phyloP scores from a whole-genome alignment of 495 filamentous ascomycete genomes.

The Usnea hakonensis region DNA sequence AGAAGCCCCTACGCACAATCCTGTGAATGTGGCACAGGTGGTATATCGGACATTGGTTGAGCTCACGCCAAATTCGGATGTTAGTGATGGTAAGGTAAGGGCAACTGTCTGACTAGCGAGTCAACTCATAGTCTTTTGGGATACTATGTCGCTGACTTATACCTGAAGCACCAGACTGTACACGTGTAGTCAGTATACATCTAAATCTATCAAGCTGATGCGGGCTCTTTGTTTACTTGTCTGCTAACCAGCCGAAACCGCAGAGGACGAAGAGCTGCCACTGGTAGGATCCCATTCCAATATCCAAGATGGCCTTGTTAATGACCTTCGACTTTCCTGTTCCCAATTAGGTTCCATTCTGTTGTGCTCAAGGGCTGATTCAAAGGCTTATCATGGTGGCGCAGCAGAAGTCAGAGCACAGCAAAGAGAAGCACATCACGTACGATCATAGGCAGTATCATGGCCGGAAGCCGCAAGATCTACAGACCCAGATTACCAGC shows the following conservation, averaged over 20 bases:
- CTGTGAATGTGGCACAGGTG: constrained; percentile 47
- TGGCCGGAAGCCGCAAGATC: constrained; percentile 40
- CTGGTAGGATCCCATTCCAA: constrained; percentile 81
- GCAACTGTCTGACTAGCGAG: constrained; percentile 40
- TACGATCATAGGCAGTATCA: constrained; percentile 49
- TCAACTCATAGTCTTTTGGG: not conserved
- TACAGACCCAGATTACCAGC: constrained; percentile 1
- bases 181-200: constrained; percentile 3
- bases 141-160: not conserved
- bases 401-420: not conserved
- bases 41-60: constrained; percentile 44
- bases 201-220: not conserved
- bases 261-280: constrained; percentile 76
- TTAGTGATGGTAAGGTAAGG: constrained; percentile 44
- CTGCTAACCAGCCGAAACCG: constrained; percentile 69
- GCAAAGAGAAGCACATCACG: constrained; percentile 24
- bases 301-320: constrained; percentile 58
- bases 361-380: not conserved
- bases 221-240: constrained; percentile 37
- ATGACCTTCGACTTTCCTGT: constrained; percentile 50
- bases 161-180: constrained; percentile 11
- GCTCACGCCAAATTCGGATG: constrained; percentile 47
- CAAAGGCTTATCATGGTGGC: not conserved
- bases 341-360: not conserved
- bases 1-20: constrained; percentile 50